Percentiles rank a stretch among this genome's conserved stretches.
Conservation (phyloP, 1,139 yeast species). For the Debaryomyces singareniensis region DNA sequence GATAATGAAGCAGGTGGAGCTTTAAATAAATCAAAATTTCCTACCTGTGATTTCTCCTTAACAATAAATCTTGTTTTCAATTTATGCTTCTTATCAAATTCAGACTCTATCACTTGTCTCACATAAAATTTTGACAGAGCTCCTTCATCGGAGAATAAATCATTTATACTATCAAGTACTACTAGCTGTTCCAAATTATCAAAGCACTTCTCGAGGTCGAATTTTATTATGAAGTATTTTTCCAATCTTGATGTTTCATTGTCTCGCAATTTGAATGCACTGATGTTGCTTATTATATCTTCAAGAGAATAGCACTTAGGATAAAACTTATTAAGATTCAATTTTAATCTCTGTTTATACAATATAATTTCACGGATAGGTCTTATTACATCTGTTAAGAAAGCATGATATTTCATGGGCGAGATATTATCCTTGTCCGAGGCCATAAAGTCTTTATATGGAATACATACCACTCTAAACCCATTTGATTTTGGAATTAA, state of each 20-base stretch:
- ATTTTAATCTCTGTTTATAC: slow-evolving; percentile 7
- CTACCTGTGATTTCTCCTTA: slow-evolving; percentile 10
- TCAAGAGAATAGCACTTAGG: slow-evolving; percentile 22
- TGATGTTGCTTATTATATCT: slow-evolving; percentile 19
- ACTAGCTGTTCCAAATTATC: slow-evolving; percentile 60
- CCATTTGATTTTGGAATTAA: slow-evolving; percentile 52
- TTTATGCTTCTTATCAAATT: slow-evolving; percentile 3
- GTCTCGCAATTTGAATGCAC: slow-evolving; percentile 10
- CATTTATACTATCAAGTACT: slow-evolving; percentile 27
- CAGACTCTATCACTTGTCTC: slow-evolving; percentile 13
- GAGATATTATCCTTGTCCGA: too few relatives aligned
- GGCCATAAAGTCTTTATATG: slow-evolving; percentile 21
- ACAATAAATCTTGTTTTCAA: slow-evolving; percentile 9
- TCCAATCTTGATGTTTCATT: slow-evolving; percentile 30
- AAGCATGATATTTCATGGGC: too few relatives aligned
- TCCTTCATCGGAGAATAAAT: slow-evolving; percentile 17
- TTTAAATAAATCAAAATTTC: slow-evolving; percentile 8
- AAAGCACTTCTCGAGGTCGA: slow-evolving; percentile 76
- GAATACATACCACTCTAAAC: slow-evolving; percentile 57
- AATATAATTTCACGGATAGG: slow-evolving; percentile 17
- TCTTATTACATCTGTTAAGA: too few relatives aligned
- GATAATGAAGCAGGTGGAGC: background rate
- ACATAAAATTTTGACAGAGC: slow-evolving; percentile 17
- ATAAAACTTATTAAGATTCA: slow-evolving; percentile 7
- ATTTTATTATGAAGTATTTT: slow-evolving; percentile 49